phyloP scores from a whole-genome alignment of 2,329 filamentous ascomycete species.

The Aspergillus pseudoviridinutans region DNA sequence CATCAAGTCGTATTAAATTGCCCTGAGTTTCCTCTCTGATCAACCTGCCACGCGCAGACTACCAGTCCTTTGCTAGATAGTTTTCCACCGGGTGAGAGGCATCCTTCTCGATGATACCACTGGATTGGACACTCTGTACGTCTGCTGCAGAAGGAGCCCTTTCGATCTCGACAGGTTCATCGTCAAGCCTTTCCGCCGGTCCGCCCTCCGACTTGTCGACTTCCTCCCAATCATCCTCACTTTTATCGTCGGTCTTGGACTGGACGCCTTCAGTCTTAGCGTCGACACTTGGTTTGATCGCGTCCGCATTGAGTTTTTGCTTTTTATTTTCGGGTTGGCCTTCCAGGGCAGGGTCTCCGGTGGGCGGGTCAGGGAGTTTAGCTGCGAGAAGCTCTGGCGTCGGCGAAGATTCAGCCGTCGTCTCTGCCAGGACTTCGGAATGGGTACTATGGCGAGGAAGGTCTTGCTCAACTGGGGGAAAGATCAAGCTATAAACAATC shows the following conservation, averaged over 20 bases:
- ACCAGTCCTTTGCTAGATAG: conserved; percentile 20
- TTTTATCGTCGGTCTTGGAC: conserved; percentile 23
- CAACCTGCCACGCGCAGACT: not conserved
- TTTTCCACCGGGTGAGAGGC: conserved; percentile 19
- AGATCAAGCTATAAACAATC: conserved; percentile 39
- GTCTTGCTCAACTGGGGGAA: conserved; percentile 45
- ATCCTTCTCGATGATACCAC: conserved; percentile 25
- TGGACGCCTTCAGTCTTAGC: conserved; percentile 2
- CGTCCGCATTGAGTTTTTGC: conserved; percentile 35
- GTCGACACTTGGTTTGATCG: conserved; percentile 2
- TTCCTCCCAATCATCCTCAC: conserved; percentile 40
- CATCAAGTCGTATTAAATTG: not conserved
- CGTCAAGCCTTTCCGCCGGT: conserved; percentile 25
- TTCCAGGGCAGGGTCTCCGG: conserved; percentile 42
- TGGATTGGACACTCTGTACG: conserved; percentile 34
- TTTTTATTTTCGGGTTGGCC: conserved; percentile 46
- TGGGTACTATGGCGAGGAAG: conserved; percentile 12
- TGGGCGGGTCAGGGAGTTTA: conserved; percentile 48
- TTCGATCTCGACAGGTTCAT: conserved; percentile 32
- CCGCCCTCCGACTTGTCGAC: conserved; percentile 27
- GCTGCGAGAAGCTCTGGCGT: conserved; percentile 34
- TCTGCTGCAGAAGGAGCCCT: conserved; percentile 27
- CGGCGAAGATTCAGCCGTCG: conserved; percentile 24
- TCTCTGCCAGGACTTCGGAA: conserved; percentile 9
- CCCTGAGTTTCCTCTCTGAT: not conserved